phyloP scores from a whole-genome alignment of 345 rosid genomes.

The Erodium maritimum region DNA sequence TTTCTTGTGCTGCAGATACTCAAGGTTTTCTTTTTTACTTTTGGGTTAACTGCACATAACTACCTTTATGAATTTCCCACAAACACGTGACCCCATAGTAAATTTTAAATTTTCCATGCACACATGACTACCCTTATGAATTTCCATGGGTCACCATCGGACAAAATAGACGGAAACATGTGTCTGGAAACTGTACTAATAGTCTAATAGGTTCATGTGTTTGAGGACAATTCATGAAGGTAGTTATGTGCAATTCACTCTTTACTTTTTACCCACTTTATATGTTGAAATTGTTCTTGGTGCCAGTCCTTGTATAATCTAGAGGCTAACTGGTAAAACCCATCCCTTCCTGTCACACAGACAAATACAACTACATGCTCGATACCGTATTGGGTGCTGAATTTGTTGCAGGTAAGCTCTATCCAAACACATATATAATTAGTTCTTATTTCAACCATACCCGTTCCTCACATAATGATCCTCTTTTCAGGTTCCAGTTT shows the following conservation, averaged over 20 bases:
- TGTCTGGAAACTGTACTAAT: too few species aligned
- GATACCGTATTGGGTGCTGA: slow-evolving; percentile 44
- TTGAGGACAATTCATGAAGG: too few species aligned
- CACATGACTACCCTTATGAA: too few species aligned
- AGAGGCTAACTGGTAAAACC: slow-evolving; percentile 11
- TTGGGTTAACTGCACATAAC: too few species aligned
- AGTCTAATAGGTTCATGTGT: too few species aligned
- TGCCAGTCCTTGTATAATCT: slow-evolving; percentile 2
- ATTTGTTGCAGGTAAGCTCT: slow-evolving; percentile 45
- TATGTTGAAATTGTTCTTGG: not conserved
- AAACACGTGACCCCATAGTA: too few species aligned
- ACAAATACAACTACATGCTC: slow-evolving; percentile 45
- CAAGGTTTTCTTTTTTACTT: slow-evolving; percentile 31
- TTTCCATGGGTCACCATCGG: too few species aligned
- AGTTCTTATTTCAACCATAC: not conserved
- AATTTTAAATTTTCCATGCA: too few species aligned
- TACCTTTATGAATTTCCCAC: too few species aligned
- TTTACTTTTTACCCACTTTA: too few species aligned
- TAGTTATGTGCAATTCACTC: too few species aligned
- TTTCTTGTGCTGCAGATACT: slow-evolving; percentile 55
- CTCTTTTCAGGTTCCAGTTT: slow-evolving; percentile 18
- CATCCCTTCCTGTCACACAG: slow-evolving; percentile 24
- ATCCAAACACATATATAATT: not conserved
- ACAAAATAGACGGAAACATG: too few species aligned
- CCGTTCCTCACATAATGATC: not conserved